Percentiles rank a stretch among this genome's conserved stretches.
These are phyloP conservation scores for Candida wancherniae DNA, from an alignment of 805 yeast species.

Conservation along the genomic window DNA sequence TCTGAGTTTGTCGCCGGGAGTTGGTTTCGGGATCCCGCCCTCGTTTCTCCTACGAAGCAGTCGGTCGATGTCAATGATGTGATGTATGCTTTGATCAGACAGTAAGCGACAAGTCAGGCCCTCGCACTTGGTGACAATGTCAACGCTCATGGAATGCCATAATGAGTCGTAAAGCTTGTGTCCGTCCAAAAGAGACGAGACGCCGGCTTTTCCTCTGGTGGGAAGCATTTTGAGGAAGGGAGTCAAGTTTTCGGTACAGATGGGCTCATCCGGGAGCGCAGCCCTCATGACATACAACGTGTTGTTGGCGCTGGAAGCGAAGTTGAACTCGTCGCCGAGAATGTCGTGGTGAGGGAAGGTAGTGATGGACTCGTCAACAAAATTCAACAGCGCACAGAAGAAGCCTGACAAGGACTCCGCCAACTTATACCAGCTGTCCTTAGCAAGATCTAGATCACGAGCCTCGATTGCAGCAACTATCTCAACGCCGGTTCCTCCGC, in stretches of 20 bases:
- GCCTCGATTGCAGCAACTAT: conserved; percentile 85
- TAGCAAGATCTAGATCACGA: conserved; percentile 47
- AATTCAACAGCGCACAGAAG: conserved; percentile 92
- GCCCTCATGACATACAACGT: conserved; percentile 64
- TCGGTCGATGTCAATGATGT: conserved; percentile 67
- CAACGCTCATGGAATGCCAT: conserved; percentile 94
- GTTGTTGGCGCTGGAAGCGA: conserved; percentile 26
- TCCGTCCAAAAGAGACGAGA: conserved; percentile 81
- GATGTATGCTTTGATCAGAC: conserved; percentile 63
- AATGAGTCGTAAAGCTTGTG: conserved; percentile 84
- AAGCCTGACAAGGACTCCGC: conserved; percentile 80
- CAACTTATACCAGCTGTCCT: conserved; percentile 62
- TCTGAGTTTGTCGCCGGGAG: conserved; percentile 59
- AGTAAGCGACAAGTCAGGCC: conserved; percentile 41
- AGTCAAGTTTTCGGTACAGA: conserved; percentile 94
- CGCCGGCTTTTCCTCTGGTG: conserved; percentile 86
- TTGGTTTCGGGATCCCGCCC: conserved; percentile 78
- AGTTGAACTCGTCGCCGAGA: conserved; percentile 12
- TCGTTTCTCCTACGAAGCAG: conserved; percentile 53
- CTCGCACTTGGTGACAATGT: conserved; percentile 56
- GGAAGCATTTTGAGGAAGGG: conserved; percentile 89
- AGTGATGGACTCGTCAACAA: conserved; percentile 74
- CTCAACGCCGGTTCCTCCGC: conserved; percentile 97
- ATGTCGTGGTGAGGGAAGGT: conserved; percentile 51
- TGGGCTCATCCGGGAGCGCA: conserved; percentile 89